Conservation (phyloP, 1,284 basidiomycete species). For the Boletus smithii region DNA sequence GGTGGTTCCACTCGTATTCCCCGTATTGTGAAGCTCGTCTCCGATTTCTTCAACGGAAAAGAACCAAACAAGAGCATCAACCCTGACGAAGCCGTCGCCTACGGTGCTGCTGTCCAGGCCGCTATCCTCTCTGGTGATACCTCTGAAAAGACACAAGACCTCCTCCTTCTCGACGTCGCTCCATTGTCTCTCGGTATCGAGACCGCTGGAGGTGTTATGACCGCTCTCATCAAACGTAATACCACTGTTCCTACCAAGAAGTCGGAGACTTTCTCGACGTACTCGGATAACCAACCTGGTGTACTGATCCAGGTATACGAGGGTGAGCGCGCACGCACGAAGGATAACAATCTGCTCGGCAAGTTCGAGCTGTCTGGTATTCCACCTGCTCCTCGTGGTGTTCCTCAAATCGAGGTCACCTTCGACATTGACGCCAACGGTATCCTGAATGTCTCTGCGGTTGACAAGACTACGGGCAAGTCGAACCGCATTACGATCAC, state of each 20-base stretch:
- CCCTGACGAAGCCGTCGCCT: constrained; percentile 99
- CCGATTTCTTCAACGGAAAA: constrained; percentile 98
- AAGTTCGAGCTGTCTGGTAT: constrained; percentile 99
- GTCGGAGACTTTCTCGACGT: constrained; percentile 98
- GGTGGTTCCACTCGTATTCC: constrained; percentile 99
- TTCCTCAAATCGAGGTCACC: constrained; percentile 96
- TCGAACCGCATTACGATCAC: constrained; percentile 96
- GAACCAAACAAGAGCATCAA: constrained; percentile 97
- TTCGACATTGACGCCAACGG: constrained; percentile 99
- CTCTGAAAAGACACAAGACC: constrained; percentile 96
- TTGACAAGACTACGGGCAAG: constrained; percentile 98
- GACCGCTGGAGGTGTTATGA: constrained; percentile 99
- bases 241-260: constrained; percentile 99
- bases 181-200: constrained; percentile 98
- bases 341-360: constrained; percentile 99
- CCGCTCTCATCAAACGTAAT: constrained; percentile 96
- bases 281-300: constrained; percentile 98
- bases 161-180: constrained; percentile 95
- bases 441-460: constrained; percentile 94
- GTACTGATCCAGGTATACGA: constrained; percentile 99
- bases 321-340: constrained; percentile 98
- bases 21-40: constrained; percentile 95
- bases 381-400: constrained; percentile 96
- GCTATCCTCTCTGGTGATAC: constrained; percentile 98
- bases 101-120: constrained; percentile 98